These are phyloP conservation scores for Saccharomycopsis sp. DNA, from an alignment of 805 yeast species.

Conservation along the genomic window DNA sequence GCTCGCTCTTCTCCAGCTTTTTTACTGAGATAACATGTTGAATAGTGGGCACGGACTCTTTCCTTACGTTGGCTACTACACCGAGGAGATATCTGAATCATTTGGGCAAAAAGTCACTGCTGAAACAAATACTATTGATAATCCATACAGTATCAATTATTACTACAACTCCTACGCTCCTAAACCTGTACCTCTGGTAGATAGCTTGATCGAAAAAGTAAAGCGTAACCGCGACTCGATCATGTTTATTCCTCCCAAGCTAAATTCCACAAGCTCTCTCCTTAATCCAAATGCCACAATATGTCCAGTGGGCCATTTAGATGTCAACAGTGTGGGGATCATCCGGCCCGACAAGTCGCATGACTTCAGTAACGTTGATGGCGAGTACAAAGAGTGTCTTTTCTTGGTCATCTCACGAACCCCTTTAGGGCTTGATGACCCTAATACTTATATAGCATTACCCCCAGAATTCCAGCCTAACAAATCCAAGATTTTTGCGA, in stretches of 20 bases:
- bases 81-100: background rate
- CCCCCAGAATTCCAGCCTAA: conserved; percentile 21
- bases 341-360: conserved; percentile 7
- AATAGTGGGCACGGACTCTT: conserved; percentile 7
- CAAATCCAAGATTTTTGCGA: conserved; percentile 18
- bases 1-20: background rate
- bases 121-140: background rate
- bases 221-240: conserved; percentile 4
- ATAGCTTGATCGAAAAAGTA: background rate
- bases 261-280: background rate
- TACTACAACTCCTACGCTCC: background rate
- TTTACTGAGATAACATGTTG: background rate
- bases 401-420: conserved; percentile 19
- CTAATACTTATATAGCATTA: conserved; percentile 20
- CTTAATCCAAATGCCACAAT: conserved; percentile 19
- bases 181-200: conserved; percentile 1
- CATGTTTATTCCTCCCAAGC: conserved; percentile 20
- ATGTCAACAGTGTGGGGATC: conserved; percentile 18
- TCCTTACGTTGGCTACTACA: conserved; percentile 11
- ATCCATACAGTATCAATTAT: background rate
- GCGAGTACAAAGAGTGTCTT: conserved; percentile 16
- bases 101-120: conserved; percentile 1
- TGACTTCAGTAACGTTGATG: conserved; percentile 16
- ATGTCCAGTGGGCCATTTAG: conserved; percentile 21
- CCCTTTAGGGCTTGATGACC: conserved; percentile 17